Evolutionary conservation across 1,139 yeast genomes (phyloP).

Genomic region (Candida labiduridarum): DNA sequence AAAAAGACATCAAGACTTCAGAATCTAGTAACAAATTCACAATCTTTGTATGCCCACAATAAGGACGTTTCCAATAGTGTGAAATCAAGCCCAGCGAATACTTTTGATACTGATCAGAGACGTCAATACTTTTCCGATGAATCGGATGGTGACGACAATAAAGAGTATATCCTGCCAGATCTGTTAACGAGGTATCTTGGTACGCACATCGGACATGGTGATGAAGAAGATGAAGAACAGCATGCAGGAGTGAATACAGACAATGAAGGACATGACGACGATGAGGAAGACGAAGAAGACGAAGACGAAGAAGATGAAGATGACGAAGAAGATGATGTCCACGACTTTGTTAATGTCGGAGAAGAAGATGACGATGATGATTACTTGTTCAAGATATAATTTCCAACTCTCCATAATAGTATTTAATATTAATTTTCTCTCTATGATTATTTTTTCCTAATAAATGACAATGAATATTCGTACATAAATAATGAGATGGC

Average conservation of each 20-base stretch:
- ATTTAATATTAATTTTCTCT: not conserved
- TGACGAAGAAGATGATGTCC: constrained; percentile 21
- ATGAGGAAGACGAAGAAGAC: constrained; percentile 23
- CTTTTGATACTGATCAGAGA: constrained; percentile 16
- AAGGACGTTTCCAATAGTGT: constrained; percentile 21
- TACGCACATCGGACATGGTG: constrained; percentile 22
- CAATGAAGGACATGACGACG: constrained; percentile 16
- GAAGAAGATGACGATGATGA: constrained; percentile 32
- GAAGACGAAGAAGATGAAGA: constrained; percentile 30
- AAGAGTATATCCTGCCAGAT: constrained; percentile 46
- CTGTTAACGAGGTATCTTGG: constrained; percentile 40
- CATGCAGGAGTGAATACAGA: constrained; percentile 18
- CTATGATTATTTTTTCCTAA: constrained; percentile 8
- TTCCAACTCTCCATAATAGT: not conserved
- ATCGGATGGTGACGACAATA: constrained; percentile 30
- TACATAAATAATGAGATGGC: constrained; percentile 77
- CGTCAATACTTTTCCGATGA: constrained; percentile 20
- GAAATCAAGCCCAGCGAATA: constrained; percentile 12
- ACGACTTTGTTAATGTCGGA: constrained; percentile 34
- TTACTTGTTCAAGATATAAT: constrained; percentile 32
- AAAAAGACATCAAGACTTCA: constrained; percentile 30
- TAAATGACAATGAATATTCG: constrained; percentile 42
- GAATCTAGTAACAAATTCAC: constrained; percentile 41
- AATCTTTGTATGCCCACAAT: constrained; percentile 36
- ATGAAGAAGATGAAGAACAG: constrained; percentile 24